Evolutionary conservation across 1,284 basidiomycete genomes (phyloP), one percentile per base, ranked within the genome.

Genomic region (Vanrija pseudolonga): DNA sequence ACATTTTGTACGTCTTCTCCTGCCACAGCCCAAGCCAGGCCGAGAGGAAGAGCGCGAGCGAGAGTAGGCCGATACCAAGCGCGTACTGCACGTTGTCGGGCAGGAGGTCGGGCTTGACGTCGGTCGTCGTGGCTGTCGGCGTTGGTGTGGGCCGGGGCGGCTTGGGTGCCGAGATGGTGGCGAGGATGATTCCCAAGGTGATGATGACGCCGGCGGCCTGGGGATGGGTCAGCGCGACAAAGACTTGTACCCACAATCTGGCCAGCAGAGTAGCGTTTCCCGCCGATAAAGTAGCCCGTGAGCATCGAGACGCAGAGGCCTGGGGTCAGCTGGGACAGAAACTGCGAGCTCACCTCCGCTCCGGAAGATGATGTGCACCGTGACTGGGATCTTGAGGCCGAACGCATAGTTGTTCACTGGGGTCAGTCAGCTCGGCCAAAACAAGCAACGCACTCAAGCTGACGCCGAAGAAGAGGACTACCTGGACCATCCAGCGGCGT

Each of bases 321-420:
- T 72, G 50, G 45, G n/a, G 24, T 53, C 19, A 56, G 54, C 39
- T 36, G 2, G 4, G 6, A 15, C 22, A 17, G 6, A 5, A 24
- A 20, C 0, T 6, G 14, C 3, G n/a, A 88, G 81, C 66, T 90
- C 76, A n/a, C 92, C 93, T 1, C 89, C 92, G 63, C 89, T 91
- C 37, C 93, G 81, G 69, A 96, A 97, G 55, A 97, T 89, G 71
- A 97, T 96, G 73, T 97, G 93, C 1, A 97, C 87, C 0, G 89
- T 79, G 84, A 96, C 90, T 15, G 93, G 92, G 54, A 96, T 88
- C 55, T 76, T 74, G 20, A 75, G 92, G 4, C 84, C 88, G 70
- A 97, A 96, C 1, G 91, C 93, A 22, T 83, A 84, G 75, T 96
- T 97, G 77, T 97, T 97, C 65, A 97, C 73, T 75, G 39, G n/a